These are phyloP conservation scores for Tylopilus subfusipes DNA, from an alignment of 768 basidiomycete species.

Conservation along the genomic window DNA sequence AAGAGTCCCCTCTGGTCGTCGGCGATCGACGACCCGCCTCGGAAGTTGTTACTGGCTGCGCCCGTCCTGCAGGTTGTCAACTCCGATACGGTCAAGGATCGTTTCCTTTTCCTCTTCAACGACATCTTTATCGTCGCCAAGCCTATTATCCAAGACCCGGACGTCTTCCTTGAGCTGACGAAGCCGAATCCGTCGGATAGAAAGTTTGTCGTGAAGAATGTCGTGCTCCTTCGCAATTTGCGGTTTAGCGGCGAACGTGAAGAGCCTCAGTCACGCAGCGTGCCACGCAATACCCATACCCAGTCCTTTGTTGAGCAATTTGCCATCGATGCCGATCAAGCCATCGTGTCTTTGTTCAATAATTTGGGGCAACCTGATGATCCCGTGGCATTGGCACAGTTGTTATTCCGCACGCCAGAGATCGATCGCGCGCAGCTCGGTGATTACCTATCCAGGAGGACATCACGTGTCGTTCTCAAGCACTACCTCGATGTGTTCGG, in stretches of 20 bases:
- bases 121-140: slow-evolving; percentile 94
- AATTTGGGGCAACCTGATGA: slow-evolving; percentile 62
- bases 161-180: slow-evolving; percentile 54
- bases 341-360: slow-evolving; percentile 66
- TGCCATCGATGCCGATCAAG: slow-evolving; percentile 71
- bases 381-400: slow-evolving; percentile 67
- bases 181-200: slow-evolving; percentile 61
- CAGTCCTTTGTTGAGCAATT: slow-evolving; percentile 78
- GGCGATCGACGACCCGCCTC: slow-evolving; percentile 78
- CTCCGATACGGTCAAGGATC: slow-evolving; percentile 90
- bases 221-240: slow-evolving; percentile 71
- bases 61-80: slow-evolving; percentile 94
- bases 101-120: slow-evolving; percentile 95
- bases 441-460: slow-evolving; percentile 72
- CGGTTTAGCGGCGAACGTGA: slow-evolving; percentile 69
- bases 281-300: slow-evolving; percentile 59
- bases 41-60: slow-evolving; percentile 79
- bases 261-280: slow-evolving; percentile 48
- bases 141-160: slow-evolving; percentile 70
- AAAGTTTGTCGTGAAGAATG: slow-evolving; percentile 85
- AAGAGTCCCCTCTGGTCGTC: slow-evolving; percentile 58
- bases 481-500: slow-evolving; percentile 87
- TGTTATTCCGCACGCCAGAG: slow-evolving; percentile 79
- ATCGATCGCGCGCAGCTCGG: slow-evolving; percentile 82
- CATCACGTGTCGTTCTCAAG: slow-evolving; percentile 72